Conservation (phyloP, 2,329 filamentous ascomycete species). For the Fusarium sp. region DNA sequence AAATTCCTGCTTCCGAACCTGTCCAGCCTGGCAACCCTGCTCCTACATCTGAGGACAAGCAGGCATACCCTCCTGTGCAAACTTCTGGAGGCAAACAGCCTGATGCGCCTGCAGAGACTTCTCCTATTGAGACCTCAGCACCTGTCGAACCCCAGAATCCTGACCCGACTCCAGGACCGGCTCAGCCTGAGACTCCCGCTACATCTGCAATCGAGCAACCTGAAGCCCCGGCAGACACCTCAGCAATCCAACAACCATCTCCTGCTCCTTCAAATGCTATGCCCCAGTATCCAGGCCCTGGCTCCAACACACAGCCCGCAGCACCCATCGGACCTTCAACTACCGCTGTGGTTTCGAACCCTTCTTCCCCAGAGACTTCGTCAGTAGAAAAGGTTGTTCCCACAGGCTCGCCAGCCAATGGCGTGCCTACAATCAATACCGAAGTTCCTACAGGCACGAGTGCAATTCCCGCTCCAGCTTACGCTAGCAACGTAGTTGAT, state of each 20-base stretch:
- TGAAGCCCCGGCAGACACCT: constrained; percentile 7
- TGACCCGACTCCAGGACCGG: constrained; percentile 4
- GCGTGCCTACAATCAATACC: constrained; percentile 57
- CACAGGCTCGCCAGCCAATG: constrained; percentile 47
- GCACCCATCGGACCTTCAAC: constrained; percentile 11
- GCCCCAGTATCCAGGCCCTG: constrained; percentile 8
- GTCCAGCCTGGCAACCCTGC: constrained; percentile 16
- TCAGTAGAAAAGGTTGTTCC: constrained; percentile 21
- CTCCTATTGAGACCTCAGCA: constrained; percentile 5
- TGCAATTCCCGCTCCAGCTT: constrained; percentile 55
- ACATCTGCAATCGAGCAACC: constrained; percentile 2
- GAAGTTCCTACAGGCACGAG: constrained; percentile 52
- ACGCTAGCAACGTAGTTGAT: constrained; percentile 58
- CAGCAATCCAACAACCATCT: constrained; percentile 15
- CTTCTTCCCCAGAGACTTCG: constrained; percentile 17
- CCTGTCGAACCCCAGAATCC: constrained; percentile 6
- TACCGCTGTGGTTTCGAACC: constrained; percentile 16
- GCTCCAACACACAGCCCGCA: constrained; percentile 6
- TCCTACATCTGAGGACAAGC: constrained; percentile 14
- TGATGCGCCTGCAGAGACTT: constrained; percentile 4
- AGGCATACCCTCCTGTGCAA: constrained; percentile 19
- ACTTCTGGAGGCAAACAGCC: constrained; percentile 15
- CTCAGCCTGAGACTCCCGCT: constrained; percentile 11
- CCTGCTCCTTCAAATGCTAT: constrained; percentile 13
- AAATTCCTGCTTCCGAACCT: constrained; percentile 15